A percentile compares a stretch with the other conserved stretches of the same genome.
These are phyloP conservation scores for Naumovozyma baii DNA, from an alignment of 805 yeast species.

Conservation along the genomic window DNA sequence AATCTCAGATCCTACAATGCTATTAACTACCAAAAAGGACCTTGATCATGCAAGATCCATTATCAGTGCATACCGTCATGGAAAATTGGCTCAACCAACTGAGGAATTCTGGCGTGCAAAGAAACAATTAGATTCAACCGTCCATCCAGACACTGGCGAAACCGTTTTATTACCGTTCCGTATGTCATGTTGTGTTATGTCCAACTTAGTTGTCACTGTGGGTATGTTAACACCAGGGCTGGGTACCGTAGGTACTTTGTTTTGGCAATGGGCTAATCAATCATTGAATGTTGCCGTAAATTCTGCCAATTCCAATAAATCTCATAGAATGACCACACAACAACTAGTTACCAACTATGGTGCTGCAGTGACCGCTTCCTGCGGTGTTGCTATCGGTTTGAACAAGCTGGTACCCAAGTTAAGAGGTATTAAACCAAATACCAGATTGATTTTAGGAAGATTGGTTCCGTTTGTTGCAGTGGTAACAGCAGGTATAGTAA, in stretches of 20 bases:
- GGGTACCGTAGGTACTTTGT: constrained; percentile 81
- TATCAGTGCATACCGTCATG: constrained; percentile 65
- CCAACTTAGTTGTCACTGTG: constrained; percentile 87
- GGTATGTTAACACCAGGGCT: constrained; percentile 96
- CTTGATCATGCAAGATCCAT: constrained; percentile 54
- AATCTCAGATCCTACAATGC: constrained; percentile 85
- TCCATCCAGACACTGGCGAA: constrained; percentile 95
- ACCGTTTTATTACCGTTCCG: constrained; percentile 88
- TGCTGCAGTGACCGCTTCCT: constrained; percentile 87
- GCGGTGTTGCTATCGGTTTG: constrained; percentile 90
- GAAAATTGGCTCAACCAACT: constrained; percentile 52
- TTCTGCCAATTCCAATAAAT: constrained; percentile 91
- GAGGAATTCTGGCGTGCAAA: constrained; percentile 87
- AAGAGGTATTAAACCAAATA: constrained; percentile 54
- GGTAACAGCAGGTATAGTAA: constrained; percentile 91
- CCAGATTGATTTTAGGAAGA: constrained; percentile 68
- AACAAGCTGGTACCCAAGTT: constrained; percentile 85
- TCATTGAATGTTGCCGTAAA: constrained; percentile 94
- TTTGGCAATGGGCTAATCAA: constrained; percentile 98
- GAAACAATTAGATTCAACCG: constrained; percentile 76
- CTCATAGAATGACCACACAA: constrained; percentile 73
- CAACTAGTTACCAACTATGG: constrained; percentile 75
- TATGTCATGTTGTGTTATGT: constrained; percentile 91
- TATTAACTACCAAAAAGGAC: constrained; percentile 58
- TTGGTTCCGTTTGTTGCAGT: constrained; percentile 98